phyloP scores from a whole-genome alignment of 768 basidiomycete genomes.

The Mycena galericulata region DNA sequence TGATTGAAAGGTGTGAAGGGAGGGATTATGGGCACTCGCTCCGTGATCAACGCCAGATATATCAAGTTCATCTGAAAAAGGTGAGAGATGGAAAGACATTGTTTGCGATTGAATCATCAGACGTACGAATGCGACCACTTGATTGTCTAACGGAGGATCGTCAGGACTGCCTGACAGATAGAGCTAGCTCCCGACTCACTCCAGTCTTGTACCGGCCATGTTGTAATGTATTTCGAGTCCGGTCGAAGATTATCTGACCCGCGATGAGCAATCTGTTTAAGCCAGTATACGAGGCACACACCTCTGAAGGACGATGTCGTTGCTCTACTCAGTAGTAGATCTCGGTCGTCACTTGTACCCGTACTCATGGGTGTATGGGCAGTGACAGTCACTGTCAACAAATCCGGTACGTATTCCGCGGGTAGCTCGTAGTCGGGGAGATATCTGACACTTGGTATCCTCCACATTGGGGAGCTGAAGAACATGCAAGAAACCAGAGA shows the following conservation, averaged over 20 bases:
- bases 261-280: neutral
- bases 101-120: no score
- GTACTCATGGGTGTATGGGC: neutral
- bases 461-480: conserved; percentile 8
- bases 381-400: neutral
- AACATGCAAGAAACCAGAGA: conserved; percentile 13
- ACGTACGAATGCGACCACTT: conserved; percentile 6
- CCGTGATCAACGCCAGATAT: conserved; percentile 6
- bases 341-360: neutral
- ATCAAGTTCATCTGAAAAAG: conserved; percentile 10
- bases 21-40: conserved; percentile 12
- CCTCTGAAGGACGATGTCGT: neutral
- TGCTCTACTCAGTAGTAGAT: neutral
- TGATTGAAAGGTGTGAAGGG: neutral
- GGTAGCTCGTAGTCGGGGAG: neutral
- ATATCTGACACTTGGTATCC: neutral
- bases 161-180: neutral
- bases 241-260: conserved; percentile 2
- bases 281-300: neutral
- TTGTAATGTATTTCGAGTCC: neutral
- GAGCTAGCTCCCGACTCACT: neutral
- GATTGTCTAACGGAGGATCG: neutral
- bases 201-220: neutral
- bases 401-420: neutral
- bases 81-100: no score